Evolutionary conservation across 1,284 basidiomycete species (phyloP), one percentile per base, ranked within the genome.

Genomic region (Inonotus obliquus): DNA sequence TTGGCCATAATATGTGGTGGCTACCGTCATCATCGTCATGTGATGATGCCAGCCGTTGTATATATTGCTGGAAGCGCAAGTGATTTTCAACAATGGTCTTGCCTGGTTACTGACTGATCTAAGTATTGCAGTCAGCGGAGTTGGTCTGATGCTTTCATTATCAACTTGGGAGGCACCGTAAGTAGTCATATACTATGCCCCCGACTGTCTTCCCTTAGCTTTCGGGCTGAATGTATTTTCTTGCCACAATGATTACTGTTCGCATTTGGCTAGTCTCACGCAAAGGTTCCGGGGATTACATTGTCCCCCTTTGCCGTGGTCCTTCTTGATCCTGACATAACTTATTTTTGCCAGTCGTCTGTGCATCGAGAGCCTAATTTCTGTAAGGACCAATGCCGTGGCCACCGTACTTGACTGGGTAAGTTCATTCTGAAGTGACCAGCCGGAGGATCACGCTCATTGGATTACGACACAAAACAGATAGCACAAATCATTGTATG

Each of bases 301-400:
- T 82, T 85, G 48, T 89, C 81, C 39, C 92, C 85, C 21, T 79
- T 85, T 52, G 75, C 79, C 9, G 69, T 48, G 10, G 45, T 48
- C 11, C 23, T 48, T n/a, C 45, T 48, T 48, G 45, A 48, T 19
- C 45, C 45, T 1, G 45, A 21, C 2, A 23, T 48, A 13, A 19
- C 21, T 11, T 48, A 48, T n/a, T 21, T 48, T 21, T 10, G 23
- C 23, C 23, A 19, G n/a, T 21, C 45, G 17, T 2, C 10, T 48
- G 10, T n/a, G 45, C 45, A 14, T 48, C 21, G 17, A n/a, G 11
- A 21, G 45, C 2, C 14, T 25, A 48, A n/a, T 48, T 14, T 48
- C 21, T 11, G 45, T 4, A 11, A 4, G 19, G 4, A 19, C 11
- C 21, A 11, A 19, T 19, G 45, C 2, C 11, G n/a, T 48, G 4